A percentile compares a stretch with the other conserved stretches of the same genome.
Evolutionary conservation across 169 alveolate genomes (phyloP).

Genomic region (Besnoitia besnoiti): DNA sequence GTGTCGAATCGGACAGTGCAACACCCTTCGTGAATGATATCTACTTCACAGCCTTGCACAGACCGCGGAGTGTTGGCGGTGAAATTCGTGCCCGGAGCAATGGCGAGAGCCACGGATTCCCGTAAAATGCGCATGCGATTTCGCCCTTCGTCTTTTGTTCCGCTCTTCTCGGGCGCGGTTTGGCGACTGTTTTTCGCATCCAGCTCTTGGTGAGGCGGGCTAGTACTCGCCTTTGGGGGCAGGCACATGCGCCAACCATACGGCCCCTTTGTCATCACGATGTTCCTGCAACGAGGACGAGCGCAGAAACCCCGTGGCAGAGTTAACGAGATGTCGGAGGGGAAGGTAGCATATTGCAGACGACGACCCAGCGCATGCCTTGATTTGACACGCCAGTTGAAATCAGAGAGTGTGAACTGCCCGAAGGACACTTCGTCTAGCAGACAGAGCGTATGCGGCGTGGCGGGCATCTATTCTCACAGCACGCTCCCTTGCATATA

Average conservation of each 20-base stretch:
- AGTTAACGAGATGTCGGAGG: too few species aligned
- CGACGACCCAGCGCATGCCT: too few species aligned
- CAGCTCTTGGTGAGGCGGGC: not conserved
- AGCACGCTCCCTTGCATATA: too few species aligned
- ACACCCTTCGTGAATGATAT: conserved; percentile 47
- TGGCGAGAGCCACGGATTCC: conserved; percentile 27
- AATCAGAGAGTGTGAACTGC: too few species aligned
- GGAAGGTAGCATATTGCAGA: too few species aligned
- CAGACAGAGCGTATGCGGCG: too few species aligned
- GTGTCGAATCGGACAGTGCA: conserved; percentile 54
- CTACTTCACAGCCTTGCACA: conserved; percentile 44
- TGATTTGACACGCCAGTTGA: too few species aligned
- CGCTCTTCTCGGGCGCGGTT: not conserved
- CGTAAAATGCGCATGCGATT: not conserved
- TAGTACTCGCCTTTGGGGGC: not conserved
- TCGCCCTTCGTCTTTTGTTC: not conserved
- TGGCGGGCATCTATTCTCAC: too few species aligned
- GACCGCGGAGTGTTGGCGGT: not conserved
- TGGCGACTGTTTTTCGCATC: not conserved
- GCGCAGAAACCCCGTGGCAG: not conserved
- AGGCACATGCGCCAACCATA: conserved; percentile 51
- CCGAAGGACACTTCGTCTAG: too few species aligned
- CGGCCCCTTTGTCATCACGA: conserved; percentile 53
- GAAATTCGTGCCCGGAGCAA: not conserved
- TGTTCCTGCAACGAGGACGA: conserved; percentile 16